Conservation (phyloP, 805 yeast species). For the Sugiyamaella americana region DNA sequence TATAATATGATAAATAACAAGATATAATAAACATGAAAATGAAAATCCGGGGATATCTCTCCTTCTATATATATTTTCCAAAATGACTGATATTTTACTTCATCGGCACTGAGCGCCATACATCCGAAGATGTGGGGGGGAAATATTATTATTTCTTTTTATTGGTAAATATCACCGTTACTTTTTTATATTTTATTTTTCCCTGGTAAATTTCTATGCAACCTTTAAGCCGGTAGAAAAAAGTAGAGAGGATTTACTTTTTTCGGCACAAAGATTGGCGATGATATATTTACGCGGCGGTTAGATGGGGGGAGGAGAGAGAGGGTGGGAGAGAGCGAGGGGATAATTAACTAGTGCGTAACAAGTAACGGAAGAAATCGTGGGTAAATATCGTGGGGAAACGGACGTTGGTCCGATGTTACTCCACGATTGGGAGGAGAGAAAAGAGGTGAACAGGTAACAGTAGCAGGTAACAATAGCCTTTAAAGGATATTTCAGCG, state of each 20-base stretch:
- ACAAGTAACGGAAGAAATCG: neutral
- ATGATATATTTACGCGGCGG: too few species aligned
- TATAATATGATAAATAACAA: neutral
- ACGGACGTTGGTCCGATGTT: too few species aligned
- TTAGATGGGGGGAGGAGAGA: neutral
- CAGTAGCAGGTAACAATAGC: too few species aligned
- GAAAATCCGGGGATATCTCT: neutral
- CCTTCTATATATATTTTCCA: neutral
- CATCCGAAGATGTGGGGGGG: neutral
- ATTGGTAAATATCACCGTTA: neutral
- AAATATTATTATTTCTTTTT: too few species aligned
- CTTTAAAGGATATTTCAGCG: too few species aligned
- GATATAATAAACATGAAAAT: neutral
- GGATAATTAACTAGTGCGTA: neutral
- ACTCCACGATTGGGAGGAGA: too few species aligned
- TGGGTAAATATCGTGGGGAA: too few species aligned
- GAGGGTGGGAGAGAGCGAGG: neutral
- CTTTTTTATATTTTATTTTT: too few species aligned
- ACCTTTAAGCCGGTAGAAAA: neutral
- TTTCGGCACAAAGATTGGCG: neutral
- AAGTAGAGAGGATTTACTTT: neutral
- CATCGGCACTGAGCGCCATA: neutral
- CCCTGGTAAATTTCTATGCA: neutral
- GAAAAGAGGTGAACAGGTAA: too few species aligned
- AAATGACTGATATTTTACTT: neutral